These are phyloP conservation scores for Tricholoma saponaceum DNA, from an alignment of 768 basidiomycete genomes.

Conservation along the genomic window DNA sequence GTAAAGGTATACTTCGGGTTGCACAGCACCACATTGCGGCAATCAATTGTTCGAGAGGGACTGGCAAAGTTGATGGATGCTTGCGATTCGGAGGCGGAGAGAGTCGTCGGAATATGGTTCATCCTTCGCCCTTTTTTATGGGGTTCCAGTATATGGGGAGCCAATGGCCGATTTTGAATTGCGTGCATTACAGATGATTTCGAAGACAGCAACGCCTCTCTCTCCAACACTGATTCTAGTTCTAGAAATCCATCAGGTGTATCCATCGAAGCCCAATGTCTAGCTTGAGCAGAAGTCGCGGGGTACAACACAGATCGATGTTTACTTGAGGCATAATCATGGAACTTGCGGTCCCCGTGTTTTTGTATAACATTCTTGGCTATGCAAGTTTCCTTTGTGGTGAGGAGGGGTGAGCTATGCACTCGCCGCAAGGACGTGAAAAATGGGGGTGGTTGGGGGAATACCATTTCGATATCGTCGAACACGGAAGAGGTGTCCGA, in stretches of 20 bases:
- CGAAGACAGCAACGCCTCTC: not conserved
- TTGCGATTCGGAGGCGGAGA: not conserved
- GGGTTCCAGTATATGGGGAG: not conserved
- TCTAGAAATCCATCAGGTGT: not conserved
- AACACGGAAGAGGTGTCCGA: constrained; percentile 34
- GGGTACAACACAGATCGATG: not conserved
- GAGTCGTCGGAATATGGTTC: not conserved
- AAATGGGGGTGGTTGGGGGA: constrained; percentile 38
- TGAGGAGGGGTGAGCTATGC: not conserved
- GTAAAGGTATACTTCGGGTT: not conserved
- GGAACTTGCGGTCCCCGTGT: not conserved
- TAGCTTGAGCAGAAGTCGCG: not conserved
- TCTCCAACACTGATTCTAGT: not conserved
- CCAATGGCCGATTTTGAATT: not conserved
- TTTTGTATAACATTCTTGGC: not conserved
- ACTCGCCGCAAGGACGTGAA: not conserved
- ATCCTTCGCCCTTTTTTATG: not conserved
- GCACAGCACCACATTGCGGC: not conserved
- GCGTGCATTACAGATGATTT: not conserved
- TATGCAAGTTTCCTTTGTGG: not conserved
- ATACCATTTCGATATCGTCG: constrained; percentile 34
- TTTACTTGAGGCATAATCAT: not conserved
- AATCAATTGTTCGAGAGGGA: not conserved
- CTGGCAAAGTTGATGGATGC: not conserved
- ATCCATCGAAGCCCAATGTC: not conserved